Percentiles rank a stretch among this genome's conserved stretches.
Conservation (phyloP, 805 yeast genomes). For the Metschnikowia baotianmanensis region DNA sequence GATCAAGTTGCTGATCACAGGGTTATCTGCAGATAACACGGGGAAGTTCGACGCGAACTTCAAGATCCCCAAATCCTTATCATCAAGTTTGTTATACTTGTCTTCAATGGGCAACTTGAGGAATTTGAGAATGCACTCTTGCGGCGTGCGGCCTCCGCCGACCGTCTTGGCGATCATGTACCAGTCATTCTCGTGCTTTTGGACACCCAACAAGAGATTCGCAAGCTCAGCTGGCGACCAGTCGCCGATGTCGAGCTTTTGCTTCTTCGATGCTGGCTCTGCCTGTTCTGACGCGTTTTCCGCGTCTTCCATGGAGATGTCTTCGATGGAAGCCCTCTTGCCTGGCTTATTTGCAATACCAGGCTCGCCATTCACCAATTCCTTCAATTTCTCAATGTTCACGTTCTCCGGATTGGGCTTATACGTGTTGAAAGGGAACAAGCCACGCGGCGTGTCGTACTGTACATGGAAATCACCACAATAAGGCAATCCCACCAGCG, state of each 20-base stretch:
- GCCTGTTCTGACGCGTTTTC: not conserved
- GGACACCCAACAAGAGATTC: constrained; percentile 59
- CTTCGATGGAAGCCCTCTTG: not conserved
- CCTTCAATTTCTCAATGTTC: constrained; percentile 38
- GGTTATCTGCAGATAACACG: constrained; percentile 82
- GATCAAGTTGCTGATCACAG: constrained; percentile 88
- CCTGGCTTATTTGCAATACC: not conserved
- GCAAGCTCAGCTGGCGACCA: constrained; percentile 73
- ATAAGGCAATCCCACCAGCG: constrained; percentile 56
- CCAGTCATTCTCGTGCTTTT: constrained; percentile 73
- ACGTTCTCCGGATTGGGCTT: constrained; percentile 57
- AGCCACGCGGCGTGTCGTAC: constrained; percentile 87
- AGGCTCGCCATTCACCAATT: constrained; percentile 20
- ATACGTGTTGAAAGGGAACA: constrained; percentile 86
- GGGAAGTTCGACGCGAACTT: constrained; percentile 84
- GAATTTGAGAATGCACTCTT: constrained; percentile 78
- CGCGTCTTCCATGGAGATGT: not conserved
- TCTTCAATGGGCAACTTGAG: constrained; percentile 82
- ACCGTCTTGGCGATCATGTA: constrained; percentile 64
- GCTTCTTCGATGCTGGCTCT: constrained; percentile 26
- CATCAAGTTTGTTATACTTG: constrained; percentile 50
- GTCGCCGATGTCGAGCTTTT: constrained; percentile 26
- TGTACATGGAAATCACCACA: constrained; percentile 75
- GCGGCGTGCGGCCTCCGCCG: constrained; percentile 64
- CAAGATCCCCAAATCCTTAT: constrained; percentile 59